Conservation (phyloP, 257 asterid species). For the Solanum megistacrolobum region DNA sequence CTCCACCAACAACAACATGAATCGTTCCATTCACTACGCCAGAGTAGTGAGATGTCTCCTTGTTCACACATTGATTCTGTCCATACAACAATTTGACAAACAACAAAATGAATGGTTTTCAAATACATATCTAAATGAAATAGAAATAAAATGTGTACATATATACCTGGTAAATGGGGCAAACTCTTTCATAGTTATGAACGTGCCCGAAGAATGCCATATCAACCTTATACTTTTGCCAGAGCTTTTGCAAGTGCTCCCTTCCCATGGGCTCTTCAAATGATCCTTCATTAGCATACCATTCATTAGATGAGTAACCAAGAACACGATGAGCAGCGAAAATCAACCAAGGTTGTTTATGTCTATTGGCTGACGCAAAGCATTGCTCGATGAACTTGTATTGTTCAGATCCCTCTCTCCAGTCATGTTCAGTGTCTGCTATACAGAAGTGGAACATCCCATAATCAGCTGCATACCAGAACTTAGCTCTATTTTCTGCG, state of each 20-base stretch:
- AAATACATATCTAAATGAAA: too few relatives aligned
- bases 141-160: too few relatives aligned
- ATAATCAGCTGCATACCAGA: slow-evolving; percentile 35
- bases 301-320: slow-evolving; percentile 24
- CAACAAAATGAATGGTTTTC: neutral
- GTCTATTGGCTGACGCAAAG: slow-evolving; percentile 26
- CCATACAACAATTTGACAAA: neutral
- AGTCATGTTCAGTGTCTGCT: slow-evolving; percentile 30
- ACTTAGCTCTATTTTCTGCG: slow-evolving; percentile 41
- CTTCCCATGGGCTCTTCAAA: slow-evolving; percentile 3
- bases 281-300: slow-evolving; percentile 2
- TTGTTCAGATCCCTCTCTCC: slow-evolving; percentile 36
- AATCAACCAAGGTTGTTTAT: slow-evolving; percentile 29
- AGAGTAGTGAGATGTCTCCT: slow-evolving; percentile 36
- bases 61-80: slow-evolving; percentile 49
- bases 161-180: neutral
- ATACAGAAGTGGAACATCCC: slow-evolving; percentile 37
- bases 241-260: neutral
- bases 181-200: neutral
- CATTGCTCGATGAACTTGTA: slow-evolving; percentile 24
- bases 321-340: slow-evolving; percentile 10
- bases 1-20: slow-evolving; percentile 64
- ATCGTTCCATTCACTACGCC: slow-evolving; percentile 24
- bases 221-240: neutral
- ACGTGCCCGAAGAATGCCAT: neutral